These are phyloP conservation scores for Termitomyces sp. DNA, from an alignment of 768 basidiomycete genomes.

Conservation along the genomic window DNA sequence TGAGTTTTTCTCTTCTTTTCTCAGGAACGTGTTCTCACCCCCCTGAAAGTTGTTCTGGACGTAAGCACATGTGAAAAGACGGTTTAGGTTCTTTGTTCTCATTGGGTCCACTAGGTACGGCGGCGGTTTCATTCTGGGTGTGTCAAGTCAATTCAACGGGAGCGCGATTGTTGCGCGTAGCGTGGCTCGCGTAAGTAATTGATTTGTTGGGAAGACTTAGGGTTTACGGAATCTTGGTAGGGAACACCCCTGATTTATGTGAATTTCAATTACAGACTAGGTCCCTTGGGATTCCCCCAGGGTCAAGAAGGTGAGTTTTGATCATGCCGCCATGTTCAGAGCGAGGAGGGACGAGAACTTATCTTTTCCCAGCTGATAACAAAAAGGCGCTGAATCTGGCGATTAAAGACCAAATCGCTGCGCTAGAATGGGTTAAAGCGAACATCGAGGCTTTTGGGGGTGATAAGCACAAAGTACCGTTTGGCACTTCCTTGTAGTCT, in stretches of 20 bases:
- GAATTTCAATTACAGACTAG: constrained; percentile 45
- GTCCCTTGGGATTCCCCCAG: constrained; percentile 42
- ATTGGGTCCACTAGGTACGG: not conserved
- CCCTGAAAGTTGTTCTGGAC: constrained; percentile 31
- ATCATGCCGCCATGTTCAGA: not conserved
- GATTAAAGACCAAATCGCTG: constrained; percentile 32
- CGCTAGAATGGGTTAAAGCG: constrained; percentile 43
- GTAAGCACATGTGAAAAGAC: constrained; percentile 15
- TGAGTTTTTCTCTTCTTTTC: constrained; percentile 13
- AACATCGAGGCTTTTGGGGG: constrained; percentile 56
- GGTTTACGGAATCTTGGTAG: constrained; percentile 5
- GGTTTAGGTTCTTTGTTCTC: not conserved
- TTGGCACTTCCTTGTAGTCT: too few species aligned
- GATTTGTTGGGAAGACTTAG: not conserved
- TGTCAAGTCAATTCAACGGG: not conserved
- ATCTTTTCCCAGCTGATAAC: constrained; percentile 17
- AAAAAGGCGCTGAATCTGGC: constrained; percentile 33
- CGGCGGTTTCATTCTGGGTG: not conserved
- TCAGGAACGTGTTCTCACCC: not conserved
- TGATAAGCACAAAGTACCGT: constrained; percentile 34
- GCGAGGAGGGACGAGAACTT: not conserved
- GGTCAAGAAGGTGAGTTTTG: constrained; percentile 22
- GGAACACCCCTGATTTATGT: constrained; percentile 42
- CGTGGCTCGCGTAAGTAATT: not conserved
- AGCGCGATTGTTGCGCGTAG: not conserved